A percentile compares a stretch with the other conserved stretches of the same genome.
These are phyloP conservation scores for Margaritispora aquatica DNA, from an alignment of 495 filamentous ascomycete genomes.

Conservation along the genomic window DNA sequence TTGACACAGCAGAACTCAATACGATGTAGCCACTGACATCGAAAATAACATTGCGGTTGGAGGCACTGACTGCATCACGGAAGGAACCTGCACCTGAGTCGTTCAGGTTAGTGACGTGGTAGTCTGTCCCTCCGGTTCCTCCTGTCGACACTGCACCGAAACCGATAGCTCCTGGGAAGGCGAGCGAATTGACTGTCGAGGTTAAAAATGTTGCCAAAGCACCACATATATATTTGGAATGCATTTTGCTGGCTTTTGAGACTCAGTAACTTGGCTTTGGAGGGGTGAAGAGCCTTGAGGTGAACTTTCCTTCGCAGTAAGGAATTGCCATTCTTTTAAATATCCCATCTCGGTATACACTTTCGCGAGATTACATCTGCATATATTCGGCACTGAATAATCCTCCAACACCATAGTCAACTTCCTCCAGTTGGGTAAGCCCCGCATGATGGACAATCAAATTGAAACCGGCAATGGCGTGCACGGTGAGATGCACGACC, in stretches of 20 bases:
- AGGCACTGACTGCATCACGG: conserved; percentile 32
- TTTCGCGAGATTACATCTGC: neutral
- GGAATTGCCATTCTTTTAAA: neutral
- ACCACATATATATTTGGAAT: too few species aligned
- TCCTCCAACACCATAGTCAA: neutral
- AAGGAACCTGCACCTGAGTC: conserved; percentile 34
- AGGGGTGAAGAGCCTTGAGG: too few species aligned
- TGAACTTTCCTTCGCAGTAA: neutral
- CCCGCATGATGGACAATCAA: neutral
- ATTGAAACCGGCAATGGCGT: neutral
- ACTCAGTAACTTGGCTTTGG: too few species aligned
- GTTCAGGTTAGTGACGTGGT: conserved; percentile 33
- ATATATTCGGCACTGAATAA: neutral
- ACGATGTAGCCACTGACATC: conserved; percentile 34
- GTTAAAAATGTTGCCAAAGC: too few species aligned
- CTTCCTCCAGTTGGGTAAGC: neutral
- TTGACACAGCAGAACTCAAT: conserved; percentile 26
- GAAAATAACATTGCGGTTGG: conserved; percentile 34
- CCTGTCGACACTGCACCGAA: conserved; percentile 34
- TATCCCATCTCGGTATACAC: neutral
- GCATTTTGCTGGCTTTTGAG: too few species aligned
- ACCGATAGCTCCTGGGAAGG: conserved; percentile 35
- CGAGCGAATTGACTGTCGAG: conserved; percentile 16
- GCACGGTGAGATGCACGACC: neutral
- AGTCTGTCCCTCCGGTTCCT: conserved; percentile 31